phyloP scores from a whole-genome alignment of 2,329 filamentous ascomycete species.

The Tetracladium maxilliforme region DNA sequence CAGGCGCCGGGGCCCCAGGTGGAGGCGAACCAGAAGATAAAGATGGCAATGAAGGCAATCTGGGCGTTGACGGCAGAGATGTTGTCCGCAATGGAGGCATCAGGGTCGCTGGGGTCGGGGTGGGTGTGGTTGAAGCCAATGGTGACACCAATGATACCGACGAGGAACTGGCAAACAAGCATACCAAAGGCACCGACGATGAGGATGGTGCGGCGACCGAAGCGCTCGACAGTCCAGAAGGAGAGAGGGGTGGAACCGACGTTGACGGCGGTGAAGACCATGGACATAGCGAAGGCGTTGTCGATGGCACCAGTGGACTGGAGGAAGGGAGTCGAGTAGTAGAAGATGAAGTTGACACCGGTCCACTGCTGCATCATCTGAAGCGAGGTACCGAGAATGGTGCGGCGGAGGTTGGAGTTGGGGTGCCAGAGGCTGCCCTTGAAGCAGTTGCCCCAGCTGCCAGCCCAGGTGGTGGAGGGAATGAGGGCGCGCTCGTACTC shows the following conservation, averaged over 20 bases:
- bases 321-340: constrained; percentile 78
- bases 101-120: constrained; percentile 25
- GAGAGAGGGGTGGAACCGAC: constrained; percentile 74
- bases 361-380: constrained; percentile 68
- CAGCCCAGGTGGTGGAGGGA: constrained; percentile 48
- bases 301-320: constrained; percentile 58
- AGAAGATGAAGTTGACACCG: constrained; percentile 89
- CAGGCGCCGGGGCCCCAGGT: constrained; percentile 77
- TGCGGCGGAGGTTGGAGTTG: constrained; percentile 55
- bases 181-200: constrained; percentile 69
- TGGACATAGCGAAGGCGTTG: constrained; percentile 69
- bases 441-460: constrained; percentile 56
- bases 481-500: constrained; percentile 66
- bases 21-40: constrained; percentile 83
- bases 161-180: constrained; percentile 77
- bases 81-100: constrained; percentile 30
- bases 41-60: constrained; percentile 82
- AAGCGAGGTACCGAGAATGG: constrained; percentile 55
- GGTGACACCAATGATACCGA: constrained; percentile 60
- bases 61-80: constrained; percentile 47
- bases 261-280: constrained; percentile 82
- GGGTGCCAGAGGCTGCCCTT: constrained; percentile 44
- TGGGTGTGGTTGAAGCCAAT: constrained; percentile 36
- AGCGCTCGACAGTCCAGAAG: constrained; percentile 72
- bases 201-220: constrained; percentile 69